A percentile compares a stretch with the other conserved stretches of the same genome.
Evolutionary conservation across 306 rosid species (phyloP).

Genomic region (Lotus japonicus): DNA sequence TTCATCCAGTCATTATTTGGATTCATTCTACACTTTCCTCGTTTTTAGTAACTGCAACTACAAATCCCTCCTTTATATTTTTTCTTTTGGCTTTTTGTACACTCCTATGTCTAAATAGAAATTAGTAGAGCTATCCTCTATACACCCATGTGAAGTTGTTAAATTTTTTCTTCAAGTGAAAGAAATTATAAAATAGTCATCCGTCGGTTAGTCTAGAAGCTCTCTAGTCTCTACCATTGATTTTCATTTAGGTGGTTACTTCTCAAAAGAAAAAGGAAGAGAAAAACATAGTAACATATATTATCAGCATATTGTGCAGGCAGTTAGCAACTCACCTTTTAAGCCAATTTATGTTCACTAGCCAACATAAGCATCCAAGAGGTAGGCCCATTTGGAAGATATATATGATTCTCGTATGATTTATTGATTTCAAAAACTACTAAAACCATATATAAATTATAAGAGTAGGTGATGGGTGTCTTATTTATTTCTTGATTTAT

Average conservation of each 20-base stretch:
- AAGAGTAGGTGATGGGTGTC: too few species aligned
- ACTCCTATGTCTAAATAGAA: background rate
- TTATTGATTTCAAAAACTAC: background rate
- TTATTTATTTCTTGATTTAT: too few species aligned
- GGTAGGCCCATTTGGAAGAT: background rate
- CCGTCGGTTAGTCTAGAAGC: background rate
- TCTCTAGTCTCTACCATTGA: background rate
- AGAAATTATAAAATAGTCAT: background rate
- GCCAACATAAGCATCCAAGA: slow-evolving; percentile 12
- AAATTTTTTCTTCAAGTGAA: slow-evolving; percentile 7
- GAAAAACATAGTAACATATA: background rate
- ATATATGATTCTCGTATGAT: background rate
- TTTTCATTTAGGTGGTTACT: slow-evolving; percentile 11
- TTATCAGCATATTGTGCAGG: slow-evolving; percentile 2
- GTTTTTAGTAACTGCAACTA: background rate
- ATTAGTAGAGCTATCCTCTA: background rate
- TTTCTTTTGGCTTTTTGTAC: background rate
- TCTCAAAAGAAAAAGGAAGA: background rate
- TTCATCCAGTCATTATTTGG: background rate
- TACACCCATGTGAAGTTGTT: slow-evolving; percentile 15
- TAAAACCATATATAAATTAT: background rate
- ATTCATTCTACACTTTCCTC: slow-evolving; percentile 2
- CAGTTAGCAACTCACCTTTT: slow-evolving; percentile 22
- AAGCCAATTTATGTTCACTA: slow-evolving; percentile 17
- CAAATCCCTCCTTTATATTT: background rate